Evolutionary conservation across 1,284 basidiomycete species (phyloP), one percentile per base, ranked within the genome.

Genomic region (Sporisorium reilianum): DNA sequence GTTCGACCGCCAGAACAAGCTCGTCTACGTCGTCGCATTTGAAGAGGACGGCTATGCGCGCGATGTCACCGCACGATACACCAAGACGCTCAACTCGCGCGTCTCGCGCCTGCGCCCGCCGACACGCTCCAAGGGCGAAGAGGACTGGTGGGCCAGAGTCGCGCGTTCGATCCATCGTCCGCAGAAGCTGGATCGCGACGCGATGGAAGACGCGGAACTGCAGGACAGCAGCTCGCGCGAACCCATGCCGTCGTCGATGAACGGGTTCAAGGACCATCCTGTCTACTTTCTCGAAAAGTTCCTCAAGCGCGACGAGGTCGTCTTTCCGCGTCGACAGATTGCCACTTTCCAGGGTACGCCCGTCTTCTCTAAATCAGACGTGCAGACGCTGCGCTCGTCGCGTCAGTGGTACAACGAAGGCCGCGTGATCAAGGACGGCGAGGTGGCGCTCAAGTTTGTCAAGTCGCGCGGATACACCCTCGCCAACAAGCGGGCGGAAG

Each of bases 361-460:
- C 12, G 96, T 99, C n/a, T 99, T 93, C 84, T 89, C 93, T 41
- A 91, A 95, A 30, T 89, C 90, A 1, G 89, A 92, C 55, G 93
- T 99, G 7, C 87, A 95, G 20, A 86, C 89, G 4, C 89, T 97
- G 61, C 96, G 95, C 84, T 92, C 93, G 1, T 89, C 93, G 20
- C 95, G 98, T 83, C 95, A 93, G 80, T 99, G 95, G 94, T 92
- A 96, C 90, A 90, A 95, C 12, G 90, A 90, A 48, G 94, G 97
- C 0, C 88, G 94, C 28, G 87, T 87, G 55, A 87, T 98, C 64
- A 89, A 89, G 77, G 88, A 89, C 60, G 91, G 91, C 10, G 90
- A 90, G 78, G 92, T 94, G 75, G 91, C 96, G 3, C 87, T 97
- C 86, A 99, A 98, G 86, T 90, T 90, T 88, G 90, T 93, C 74